Base-by-base conservation (phyloP, 805 yeast species). In the Ogataea corticis region DNA sequence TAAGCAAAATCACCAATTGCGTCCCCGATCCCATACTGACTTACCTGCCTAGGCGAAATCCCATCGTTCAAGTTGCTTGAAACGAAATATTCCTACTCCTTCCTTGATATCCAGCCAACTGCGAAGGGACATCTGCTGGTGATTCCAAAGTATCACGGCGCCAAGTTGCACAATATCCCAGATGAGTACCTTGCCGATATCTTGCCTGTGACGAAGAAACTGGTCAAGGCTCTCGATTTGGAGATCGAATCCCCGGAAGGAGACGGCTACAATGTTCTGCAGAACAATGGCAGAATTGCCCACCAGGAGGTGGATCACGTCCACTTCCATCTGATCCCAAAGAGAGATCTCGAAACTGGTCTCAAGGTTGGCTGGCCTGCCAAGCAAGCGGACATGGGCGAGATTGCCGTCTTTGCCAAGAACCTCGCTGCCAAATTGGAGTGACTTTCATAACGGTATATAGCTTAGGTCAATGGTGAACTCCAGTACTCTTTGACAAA, bases 221-320 rank as follows among this genome's bases (percentile, higher is more conserved):
- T 94, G 54, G 90, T 94, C 48, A 76, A 79, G 53, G 85, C 86
- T 5, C 71, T 87, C 50, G 84, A 78, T 3, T 73, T 84, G 52
- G 85, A 79, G 52, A 69, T 71, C 37, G 85, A 83, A 48, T 79
- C 86, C 31, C 76, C 79, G 13, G 74, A 75, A 4, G 88, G 89
- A 15, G 74, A 69, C 40, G 96, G 96, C 36, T 92, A 92, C 76
- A 92, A 92, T 63, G 65, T 92, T 16, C 72, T 92, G 54, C 98
- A 91, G 68, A 94, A 92, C 75, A 94, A 92, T 57, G 98, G 98
- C 40, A 71, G 87, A 63, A 83, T 91, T 61, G 99, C 98, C 11
- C 98, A 94, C 63, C 99, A 92, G 71, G 85, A 77, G 45, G 98
- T 94, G 46, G 94, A 87, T 56, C 99, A 92, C 65, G 97, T 94